Conservation (phyloP, 1,284 basidiomycete species). For the Moniliophthora roreri region DNA sequence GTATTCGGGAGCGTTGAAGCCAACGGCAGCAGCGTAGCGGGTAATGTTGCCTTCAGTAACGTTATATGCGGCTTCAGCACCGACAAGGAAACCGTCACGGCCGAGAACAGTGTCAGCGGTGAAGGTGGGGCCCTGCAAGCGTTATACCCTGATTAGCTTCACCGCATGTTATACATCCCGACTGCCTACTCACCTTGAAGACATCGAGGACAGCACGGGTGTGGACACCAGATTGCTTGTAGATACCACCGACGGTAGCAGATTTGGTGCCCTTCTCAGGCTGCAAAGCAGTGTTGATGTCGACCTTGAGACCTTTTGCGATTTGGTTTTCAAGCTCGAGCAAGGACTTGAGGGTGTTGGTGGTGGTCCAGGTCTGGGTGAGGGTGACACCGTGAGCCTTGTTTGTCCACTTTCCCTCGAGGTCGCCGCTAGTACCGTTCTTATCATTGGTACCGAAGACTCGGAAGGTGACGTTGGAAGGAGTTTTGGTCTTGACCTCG, state of each 20-base stretch:
- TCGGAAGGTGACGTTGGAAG: conserved; percentile 87
- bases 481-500: conserved; percentile 95
- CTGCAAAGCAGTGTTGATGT: conserved; percentile 82
- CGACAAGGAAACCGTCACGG: conserved; percentile 96
- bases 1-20: conserved; percentile 97
- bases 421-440: conserved; percentile 76
- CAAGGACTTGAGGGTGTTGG: conserved; percentile 89
- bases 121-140: conserved; percentile 85
- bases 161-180: conserved; percentile 9
- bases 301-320: conserved; percentile 97
- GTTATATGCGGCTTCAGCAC: conserved; percentile 96
- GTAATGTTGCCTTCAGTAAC: conserved; percentile 92
- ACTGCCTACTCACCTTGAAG: conserved; percentile 75
- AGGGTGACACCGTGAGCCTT: conserved; percentile 87
- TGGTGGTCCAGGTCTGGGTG: conserved; percentile 94
- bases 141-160: conserved; percentile 7
- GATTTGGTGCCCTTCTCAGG: conserved; percentile 87
- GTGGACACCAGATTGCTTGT: conserved; percentile 98
- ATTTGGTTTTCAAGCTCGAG: conserved; percentile 98
- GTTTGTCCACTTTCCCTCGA: conserved; percentile 91
- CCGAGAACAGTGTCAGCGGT: conserved; percentile 95
- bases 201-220: conserved; percentile 90
- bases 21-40: conserved; percentile 90
- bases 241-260: conserved; percentile 81
- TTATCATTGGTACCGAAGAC: conserved; percentile 79